Evolutionary conservation across 116 monocot species (phyloP).

Genomic region (Dioscorea cayenensis): DNA sequence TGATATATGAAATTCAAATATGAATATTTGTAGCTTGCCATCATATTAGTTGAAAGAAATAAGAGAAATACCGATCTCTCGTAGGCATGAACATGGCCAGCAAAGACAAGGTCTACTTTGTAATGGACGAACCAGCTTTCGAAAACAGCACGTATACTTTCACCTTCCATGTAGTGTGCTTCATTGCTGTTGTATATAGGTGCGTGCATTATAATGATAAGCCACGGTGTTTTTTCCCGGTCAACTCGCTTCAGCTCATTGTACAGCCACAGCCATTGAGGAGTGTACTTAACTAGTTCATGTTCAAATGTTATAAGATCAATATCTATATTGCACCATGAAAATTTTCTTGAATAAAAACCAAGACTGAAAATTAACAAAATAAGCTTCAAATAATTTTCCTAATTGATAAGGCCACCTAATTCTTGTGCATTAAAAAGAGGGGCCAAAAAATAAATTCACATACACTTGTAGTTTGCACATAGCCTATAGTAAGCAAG

Average conservation of each 20-base stretch:
- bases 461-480: too few relatives aligned
- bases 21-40: too few relatives aligned
- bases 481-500: too few relatives aligned
- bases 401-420: too few relatives aligned
- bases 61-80: constrained; percentile 79
- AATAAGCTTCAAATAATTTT: too few relatives aligned
- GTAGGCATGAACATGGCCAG: constrained; percentile 95
- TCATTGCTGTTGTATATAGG: constrained; percentile 90
- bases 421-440: too few relatives aligned
- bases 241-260: constrained; percentile 63
- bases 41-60: not conserved
- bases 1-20: too few relatives aligned
- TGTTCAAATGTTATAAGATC: not conserved
- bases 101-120: constrained; percentile 84
- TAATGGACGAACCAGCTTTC: constrained; percentile 76
- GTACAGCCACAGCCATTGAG: constrained; percentile 75
- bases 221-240: constrained; percentile 92
- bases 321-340: too few relatives aligned
- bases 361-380: too few relatives aligned
- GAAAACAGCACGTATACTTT: constrained; percentile 83
- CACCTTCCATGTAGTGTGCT: constrained; percentile 95
- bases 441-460: too few relatives aligned
- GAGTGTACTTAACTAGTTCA: constrained; percentile 68
- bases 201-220: constrained; percentile 86
- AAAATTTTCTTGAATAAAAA: too few relatives aligned